Base-by-base conservation (phyloP, 2,329 filamentous ascomycete genomes). In the Fusarium sp. region DNA sequence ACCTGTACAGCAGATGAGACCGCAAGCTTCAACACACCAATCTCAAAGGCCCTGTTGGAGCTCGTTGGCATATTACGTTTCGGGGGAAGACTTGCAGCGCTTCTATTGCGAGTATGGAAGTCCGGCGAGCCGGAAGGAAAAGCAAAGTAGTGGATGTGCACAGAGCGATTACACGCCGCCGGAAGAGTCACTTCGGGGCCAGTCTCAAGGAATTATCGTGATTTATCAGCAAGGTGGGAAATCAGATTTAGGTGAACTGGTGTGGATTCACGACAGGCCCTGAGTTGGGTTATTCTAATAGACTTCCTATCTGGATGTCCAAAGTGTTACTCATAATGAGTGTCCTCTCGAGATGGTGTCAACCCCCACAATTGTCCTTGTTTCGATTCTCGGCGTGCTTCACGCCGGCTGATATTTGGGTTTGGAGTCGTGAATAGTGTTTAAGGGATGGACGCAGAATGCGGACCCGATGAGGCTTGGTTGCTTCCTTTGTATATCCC, bases 311-410 rank as follows among this genome's bases (percentile, higher is more conserved):
- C 46, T 19, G 47, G 52, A 52, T 30, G 17, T 24, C 32, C 17
- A 11, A 32, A 44, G 43, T 44, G 44, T 15, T 28, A 62, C 41
- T 62, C 65, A 62, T 50, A 53, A 62, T 66, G 65, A 69, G 55
- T 47, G 37, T 54, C 17, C 15, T 8, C n/a, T 22, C 45, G 37
- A 43, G 53, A 55, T 63, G 66, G 66, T 59, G 62, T 50, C 45
- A 49, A 55, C 45, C 65, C 56, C 52, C 51, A 45, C 51, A 57
- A 26, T 44, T 41, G 17, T 43, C 51, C 56, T 49, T 62, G 65
- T 39, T 44, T 52, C 49, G 44, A 28, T 54, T 61, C 51, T 62
- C 65, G 65, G 65, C 51, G 47, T 68, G 61, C 32, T 58, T 58
- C 62, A 69, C 46, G 46, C 61, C 45, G 49, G 49, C 51, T 28